phyloP scores from a whole-genome alignment of 2,329 filamentous ascomycete genomes.

The Phialocephala sp. region DNA sequence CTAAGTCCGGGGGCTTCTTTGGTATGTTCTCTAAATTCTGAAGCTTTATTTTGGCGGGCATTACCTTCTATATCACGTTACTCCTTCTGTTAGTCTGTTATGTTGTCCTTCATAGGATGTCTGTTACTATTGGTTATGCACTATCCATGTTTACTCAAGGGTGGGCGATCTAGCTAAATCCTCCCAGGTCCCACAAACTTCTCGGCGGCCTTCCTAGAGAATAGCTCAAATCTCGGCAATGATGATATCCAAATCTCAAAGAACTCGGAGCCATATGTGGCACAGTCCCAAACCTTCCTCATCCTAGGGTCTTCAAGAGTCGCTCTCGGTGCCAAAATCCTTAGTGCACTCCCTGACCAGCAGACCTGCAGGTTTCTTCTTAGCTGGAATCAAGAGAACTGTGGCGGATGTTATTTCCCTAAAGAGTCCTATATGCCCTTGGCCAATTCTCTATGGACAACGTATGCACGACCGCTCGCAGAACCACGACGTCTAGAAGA shows the following conservation, averaged over 20 bases:
- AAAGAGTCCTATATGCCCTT: slow-evolving; percentile 27
- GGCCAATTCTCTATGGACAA: slow-evolving; percentile 35
- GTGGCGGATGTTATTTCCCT: slow-evolving; percentile 27
- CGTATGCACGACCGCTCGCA: slow-evolving; percentile 29
- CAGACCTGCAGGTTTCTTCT: slow-evolving; percentile 38
- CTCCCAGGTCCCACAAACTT: slow-evolving; percentile 39
- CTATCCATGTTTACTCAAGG: too few species aligned
- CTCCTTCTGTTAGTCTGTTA: too few species aligned
- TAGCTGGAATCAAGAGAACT: slow-evolving; percentile 32
- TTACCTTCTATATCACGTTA: slow-evolving; percentile 9
- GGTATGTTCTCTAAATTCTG: slow-evolving; percentile 16
- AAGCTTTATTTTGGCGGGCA: too few species aligned
- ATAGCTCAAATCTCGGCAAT: slow-evolving; percentile 36
- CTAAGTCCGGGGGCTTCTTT: slow-evolving; percentile 30
- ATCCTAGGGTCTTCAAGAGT: slow-evolving; percentile 37
- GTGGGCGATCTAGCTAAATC: too few species aligned
- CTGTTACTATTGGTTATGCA: too few species aligned
- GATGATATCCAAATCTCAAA: slow-evolving; percentile 36
- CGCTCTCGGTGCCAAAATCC: slow-evolving; percentile 36
- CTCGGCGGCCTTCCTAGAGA: slow-evolving; percentile 41
- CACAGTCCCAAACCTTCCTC: slow-evolving; percentile 38
- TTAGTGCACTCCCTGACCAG: slow-evolving; percentile 36
- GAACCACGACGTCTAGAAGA: slow-evolving; percentile 35
- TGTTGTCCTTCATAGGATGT: too few species aligned
- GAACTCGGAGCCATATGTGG: slow-evolving; percentile 27